Percentiles rank a stretch among this genome's conserved stretches.
Conservation (phyloP, 2,329 filamentous ascomycete species). For the Diaporthe citrichinensis region DNA sequence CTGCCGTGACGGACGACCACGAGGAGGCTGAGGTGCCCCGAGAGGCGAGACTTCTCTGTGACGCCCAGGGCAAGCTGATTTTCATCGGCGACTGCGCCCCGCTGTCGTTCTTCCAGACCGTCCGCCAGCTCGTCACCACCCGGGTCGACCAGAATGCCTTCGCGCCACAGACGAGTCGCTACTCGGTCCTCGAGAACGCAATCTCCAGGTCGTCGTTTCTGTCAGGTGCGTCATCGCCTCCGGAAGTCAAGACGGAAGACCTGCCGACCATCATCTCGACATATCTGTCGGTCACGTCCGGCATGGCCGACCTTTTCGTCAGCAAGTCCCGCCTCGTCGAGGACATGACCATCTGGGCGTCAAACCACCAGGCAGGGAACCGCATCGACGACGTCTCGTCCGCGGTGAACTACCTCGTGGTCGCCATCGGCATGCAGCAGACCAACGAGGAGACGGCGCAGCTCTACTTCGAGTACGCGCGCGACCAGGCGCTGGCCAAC, state of each 20-base stretch:
- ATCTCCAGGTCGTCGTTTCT: constrained; percentile 52
- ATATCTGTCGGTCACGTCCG: constrained; percentile 59
- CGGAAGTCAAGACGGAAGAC: constrained; percentile 47
- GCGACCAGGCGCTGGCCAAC: constrained; percentile 59
- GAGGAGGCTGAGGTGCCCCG: constrained; percentile 69
- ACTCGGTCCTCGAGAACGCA: constrained; percentile 64
- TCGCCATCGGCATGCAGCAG: constrained; percentile 64
- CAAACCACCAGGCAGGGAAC: constrained; percentile 49
- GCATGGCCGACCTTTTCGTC: constrained; percentile 63
- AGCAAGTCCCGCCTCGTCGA: constrained; percentile 56
- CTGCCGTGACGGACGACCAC: constrained; percentile 44
- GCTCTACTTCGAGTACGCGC: constrained; percentile 65
- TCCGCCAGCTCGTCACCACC: constrained; percentile 65
- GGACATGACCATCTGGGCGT: constrained; percentile 60
- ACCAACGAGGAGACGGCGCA: constrained; percentile 58
- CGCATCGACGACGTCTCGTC: constrained; percentile 55
- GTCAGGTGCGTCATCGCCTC: constrained; percentile 51
- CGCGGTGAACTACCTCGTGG: constrained; percentile 63
- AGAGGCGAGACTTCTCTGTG: constrained; percentile 65
- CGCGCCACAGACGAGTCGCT: constrained; percentile 64
- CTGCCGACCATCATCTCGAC: constrained; percentile 51
- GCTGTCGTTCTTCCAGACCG: constrained; percentile 68
- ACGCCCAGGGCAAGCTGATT: constrained; percentile 67
- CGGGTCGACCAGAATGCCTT: constrained; percentile 65
- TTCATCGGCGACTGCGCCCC: constrained; percentile 71